Evolutionary conservation across 306 rosid species (phyloP).

Genomic region (Ziziphus jujuba): DNA sequence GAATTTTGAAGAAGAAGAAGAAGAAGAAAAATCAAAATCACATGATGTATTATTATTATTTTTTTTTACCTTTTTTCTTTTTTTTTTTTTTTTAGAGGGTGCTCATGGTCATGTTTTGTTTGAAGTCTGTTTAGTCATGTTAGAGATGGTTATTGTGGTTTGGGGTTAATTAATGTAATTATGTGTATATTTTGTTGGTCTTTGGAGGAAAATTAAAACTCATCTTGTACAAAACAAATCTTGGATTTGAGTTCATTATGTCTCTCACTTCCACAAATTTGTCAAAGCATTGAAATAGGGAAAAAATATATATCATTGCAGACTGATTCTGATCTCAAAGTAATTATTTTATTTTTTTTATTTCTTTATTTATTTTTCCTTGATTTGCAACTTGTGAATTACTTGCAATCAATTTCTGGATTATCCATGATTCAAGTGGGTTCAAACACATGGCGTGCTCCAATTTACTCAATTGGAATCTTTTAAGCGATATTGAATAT

Average conservation of each 20-base stretch:
- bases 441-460: no score
- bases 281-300: no score
- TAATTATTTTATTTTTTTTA: no score
- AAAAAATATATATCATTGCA: neutral
- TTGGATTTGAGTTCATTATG: slow-evolving; percentile 4
- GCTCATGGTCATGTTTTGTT: slow-evolving; percentile 10
- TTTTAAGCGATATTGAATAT: neutral
- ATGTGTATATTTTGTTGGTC: slow-evolving; percentile 28
- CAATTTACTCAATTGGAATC: no score
- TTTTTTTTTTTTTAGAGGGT: slow-evolving; percentile 2
- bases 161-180: slow-evolving; percentile 35
- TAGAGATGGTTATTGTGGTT: slow-evolving; percentile 23
- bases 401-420: no score
- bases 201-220: slow-evolving; percentile 11
- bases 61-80: neutral
- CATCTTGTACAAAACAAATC: slow-evolving; percentile 22
- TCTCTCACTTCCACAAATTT: neutral
- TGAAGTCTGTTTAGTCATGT: neutral
- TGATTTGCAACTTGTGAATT: no score
- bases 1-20: slow-evolving; percentile 3
- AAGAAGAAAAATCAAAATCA: neutral
- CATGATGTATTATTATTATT: neutral
- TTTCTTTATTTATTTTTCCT: no score
- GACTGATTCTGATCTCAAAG: neutral
- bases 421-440: no score